phyloP scores from a whole-genome alignment of 2,329 filamentous ascomycete genomes.

The Cercospora janseana region DNA sequence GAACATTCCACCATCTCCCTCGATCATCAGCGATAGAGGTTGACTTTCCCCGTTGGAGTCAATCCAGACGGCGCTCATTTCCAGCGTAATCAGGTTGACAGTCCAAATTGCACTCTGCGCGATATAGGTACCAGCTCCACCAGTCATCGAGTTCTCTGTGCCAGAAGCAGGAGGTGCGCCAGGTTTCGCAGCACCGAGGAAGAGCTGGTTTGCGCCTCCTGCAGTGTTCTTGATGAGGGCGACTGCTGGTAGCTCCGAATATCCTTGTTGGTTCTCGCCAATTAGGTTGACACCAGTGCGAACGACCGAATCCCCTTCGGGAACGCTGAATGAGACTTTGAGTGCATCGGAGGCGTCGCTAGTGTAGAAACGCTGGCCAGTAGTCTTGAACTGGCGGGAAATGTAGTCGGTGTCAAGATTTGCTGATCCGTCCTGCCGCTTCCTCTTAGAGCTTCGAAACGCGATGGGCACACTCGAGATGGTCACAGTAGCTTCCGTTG shows the following conservation, averaged over 20 bases:
- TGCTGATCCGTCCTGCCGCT: background rate
- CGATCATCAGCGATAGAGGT: background rate
- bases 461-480: background rate
- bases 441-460: background rate
- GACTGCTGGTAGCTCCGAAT: background rate
- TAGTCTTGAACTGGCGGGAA: background rate
- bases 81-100: background rate
- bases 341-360: background rate
- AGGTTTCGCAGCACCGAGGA: background rate
- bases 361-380: background rate
- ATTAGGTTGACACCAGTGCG: constrained; percentile 1
- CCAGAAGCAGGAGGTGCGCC: background rate
- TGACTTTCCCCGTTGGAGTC: background rate
- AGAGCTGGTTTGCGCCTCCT: background rate
- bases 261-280: background rate
- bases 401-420: background rate
- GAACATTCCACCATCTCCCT: background rate
- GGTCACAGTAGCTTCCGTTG: constrained; percentile 1
- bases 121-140: background rate
- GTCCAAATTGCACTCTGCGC: constrained; percentile 3
- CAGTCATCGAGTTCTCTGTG: background rate
- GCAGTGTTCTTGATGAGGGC: background rate
- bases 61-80: constrained; percentile 1
- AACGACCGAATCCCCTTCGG: background rate
- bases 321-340: background rate